phyloP scores from a whole-genome alignment of 2,329 filamentous ascomycete species.

The Talaromyces rugulosus region DNA sequence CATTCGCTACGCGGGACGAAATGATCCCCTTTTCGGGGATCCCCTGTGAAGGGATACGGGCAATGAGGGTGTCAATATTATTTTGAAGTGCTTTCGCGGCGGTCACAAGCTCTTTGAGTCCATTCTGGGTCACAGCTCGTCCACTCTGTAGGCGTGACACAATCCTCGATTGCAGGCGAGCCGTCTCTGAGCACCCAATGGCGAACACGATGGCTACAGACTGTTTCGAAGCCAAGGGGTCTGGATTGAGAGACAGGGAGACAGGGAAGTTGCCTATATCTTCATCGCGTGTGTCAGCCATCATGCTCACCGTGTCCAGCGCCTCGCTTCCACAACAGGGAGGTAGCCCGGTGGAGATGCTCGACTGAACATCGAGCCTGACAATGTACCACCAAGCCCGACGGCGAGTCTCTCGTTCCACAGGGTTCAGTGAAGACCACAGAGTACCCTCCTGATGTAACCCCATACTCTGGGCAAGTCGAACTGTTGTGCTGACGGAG shows the following conservation, averaged over 20 bases:
- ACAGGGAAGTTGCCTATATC: not conserved
- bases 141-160: not conserved
- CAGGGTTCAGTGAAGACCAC: not conserved
- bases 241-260: not conserved
- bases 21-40: not conserved
- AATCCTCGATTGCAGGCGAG: not conserved
- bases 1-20: not conserved
- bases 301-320: not conserved
- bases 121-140: not conserved
- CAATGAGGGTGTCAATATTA: not conserved
- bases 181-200: constrained; percentile 3
- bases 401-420: constrained; percentile 12
- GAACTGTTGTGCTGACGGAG: constrained; percentile 11
- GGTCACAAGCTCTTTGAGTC: not conserved
- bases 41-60: not conserved
- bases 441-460: constrained; percentile 14
- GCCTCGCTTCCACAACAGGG: constrained; percentile 7
- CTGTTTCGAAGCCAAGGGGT: not conserved
- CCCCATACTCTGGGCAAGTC: constrained; percentile 18
- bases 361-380: constrained; percentile 20
- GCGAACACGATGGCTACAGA: constrained; percentile 8
- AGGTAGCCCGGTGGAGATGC: constrained; percentile 17
- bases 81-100: not conserved
- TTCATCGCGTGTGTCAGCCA: not conserved
- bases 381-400: constrained; percentile 19